Evolutionary conservation across 1,284 basidiomycete genomes (phyloP).

Genomic region (Mycena sp.): DNA sequence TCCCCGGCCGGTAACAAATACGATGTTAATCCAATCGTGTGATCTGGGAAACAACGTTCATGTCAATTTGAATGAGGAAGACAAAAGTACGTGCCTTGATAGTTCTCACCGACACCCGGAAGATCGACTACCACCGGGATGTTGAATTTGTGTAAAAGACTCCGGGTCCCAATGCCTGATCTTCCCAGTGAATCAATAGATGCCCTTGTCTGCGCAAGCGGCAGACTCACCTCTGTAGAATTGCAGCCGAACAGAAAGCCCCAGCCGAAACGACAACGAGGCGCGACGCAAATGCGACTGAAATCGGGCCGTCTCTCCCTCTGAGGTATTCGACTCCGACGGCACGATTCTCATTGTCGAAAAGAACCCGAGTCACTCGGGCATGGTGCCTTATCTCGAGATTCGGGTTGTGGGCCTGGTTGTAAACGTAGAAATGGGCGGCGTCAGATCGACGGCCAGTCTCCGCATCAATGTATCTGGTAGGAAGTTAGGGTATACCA

Average conservation of each 20-base stretch:
- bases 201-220: not conserved
- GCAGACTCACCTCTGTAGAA: constrained; percentile 53
- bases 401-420: constrained; percentile 52
- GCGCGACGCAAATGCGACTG: constrained; percentile 48
- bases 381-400: constrained; percentile 50
- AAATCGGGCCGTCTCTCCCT: constrained; percentile 23
- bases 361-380: constrained; percentile 51
- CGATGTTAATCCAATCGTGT: constrained; percentile 45
- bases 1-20: too few species aligned
- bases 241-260: constrained; percentile 61
- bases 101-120: constrained; percentile 66
- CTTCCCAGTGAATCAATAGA: constrained; percentile 12
- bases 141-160: constrained; percentile 50
- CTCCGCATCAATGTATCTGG: constrained; percentile 56
- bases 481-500: too few species aligned
- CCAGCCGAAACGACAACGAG: constrained; percentile 61
- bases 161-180: constrained; percentile 57
- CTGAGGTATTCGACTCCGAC: constrained; percentile 64
- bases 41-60: constrained; percentile 55
- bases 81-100: constrained; percentile 41
- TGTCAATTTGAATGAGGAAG: not conserved
- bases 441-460: constrained; percentile 67
- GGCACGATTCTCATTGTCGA: constrained; percentile 50
- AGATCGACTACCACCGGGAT: constrained; percentile 56
- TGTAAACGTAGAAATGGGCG: constrained; percentile 66